phyloP scores from a whole-genome alignment of 345 rosid species.

The Gossypium bickii region DNA sequence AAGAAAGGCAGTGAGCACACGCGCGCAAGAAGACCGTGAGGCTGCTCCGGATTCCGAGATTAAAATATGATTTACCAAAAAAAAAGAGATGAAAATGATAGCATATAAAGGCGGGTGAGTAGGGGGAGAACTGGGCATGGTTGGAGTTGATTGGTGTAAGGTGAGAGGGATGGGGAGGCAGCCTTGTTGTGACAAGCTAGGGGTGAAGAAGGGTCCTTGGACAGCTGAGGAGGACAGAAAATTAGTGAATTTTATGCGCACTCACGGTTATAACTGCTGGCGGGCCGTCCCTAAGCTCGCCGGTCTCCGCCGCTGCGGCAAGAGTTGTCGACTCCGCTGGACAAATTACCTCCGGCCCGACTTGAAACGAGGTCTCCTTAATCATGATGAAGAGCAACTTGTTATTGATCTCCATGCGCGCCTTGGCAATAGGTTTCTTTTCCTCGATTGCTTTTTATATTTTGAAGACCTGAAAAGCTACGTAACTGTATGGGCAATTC shows the following conservation, averaged over 20 bases:
- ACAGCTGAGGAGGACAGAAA: constrained; percentile 62
- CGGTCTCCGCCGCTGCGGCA: constrained; percentile 31
- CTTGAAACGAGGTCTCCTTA: constrained; percentile 64
- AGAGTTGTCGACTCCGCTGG: constrained; percentile 85
- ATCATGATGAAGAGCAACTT: constrained; percentile 49
- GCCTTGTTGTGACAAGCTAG: constrained; percentile 63
- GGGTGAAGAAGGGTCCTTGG: constrained; percentile 20
- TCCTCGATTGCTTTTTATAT: no score
- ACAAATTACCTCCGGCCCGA: constrained; percentile 75
- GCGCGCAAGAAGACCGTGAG: no score
- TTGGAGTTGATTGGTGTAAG: no score
- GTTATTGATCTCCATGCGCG: constrained; percentile 67
- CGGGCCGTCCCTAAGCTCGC: constrained; percentile 57
- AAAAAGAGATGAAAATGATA: constrained; percentile 8
- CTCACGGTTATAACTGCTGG: constrained; percentile 70
- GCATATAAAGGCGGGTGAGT: constrained; percentile 46
- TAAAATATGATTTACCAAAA: no score
- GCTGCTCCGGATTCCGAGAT: no score
- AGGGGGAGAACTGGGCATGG: background rate
- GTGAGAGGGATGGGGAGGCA: constrained; percentile 38
- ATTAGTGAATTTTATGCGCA: constrained; percentile 51
- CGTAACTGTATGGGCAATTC: no score
- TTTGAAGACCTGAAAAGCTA: no score
- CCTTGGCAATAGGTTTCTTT: constrained; percentile 63
- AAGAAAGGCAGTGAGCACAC: no score